Conservation (phyloP, 805 yeast genomes). For the Lachancea fermentati region DNA sequence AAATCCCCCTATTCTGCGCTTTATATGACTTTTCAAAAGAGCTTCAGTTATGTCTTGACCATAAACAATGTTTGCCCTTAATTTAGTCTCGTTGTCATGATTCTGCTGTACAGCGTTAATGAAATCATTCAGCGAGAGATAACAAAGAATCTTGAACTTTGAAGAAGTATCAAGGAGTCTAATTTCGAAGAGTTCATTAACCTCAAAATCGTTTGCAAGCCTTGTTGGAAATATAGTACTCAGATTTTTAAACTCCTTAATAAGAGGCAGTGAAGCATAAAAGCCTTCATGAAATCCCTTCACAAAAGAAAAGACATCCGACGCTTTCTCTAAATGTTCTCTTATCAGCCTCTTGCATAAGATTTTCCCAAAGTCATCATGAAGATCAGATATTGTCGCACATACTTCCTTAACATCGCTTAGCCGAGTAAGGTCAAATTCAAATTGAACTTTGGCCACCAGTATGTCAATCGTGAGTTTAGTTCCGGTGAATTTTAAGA, state of each 20-base stretch:
- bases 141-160: slow-evolving; percentile 11
- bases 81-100: neutral
- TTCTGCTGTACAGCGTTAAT: slow-evolving; percentile 4
- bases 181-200: slow-evolving; percentile 8
- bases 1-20: slow-evolving; percentile 11
- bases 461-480: slow-evolving; percentile 5
- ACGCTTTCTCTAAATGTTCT: neutral
- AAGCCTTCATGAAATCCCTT: neutral
- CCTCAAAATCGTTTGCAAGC: slow-evolving; percentile 1
- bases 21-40: slow-evolving; percentile 8
- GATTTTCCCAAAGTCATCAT: neutral
- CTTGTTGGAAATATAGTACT: slow-evolving; percentile 15
- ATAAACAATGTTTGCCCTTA: slow-evolving; percentile 8
- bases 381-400: neutral
- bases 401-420: neutral
- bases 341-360: neutral
- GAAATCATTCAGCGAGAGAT: slow-evolving; percentile 15
- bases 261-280: neutral
- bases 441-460: neutral
- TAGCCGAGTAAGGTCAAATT: neutral
- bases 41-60: slow-evolving; percentile 7
- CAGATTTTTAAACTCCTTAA: slow-evolving; percentile 9
- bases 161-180: slow-evolving; percentile 14
- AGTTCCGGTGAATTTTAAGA: slow-evolving; percentile 10
- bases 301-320: slow-evolving; percentile 2